Evolutionary conservation across 2,329 filamentous ascomycete species (phyloP), one percentile per base, ranked within the genome.

Genomic region (Phaeomoniella chlamydospora): DNA sequence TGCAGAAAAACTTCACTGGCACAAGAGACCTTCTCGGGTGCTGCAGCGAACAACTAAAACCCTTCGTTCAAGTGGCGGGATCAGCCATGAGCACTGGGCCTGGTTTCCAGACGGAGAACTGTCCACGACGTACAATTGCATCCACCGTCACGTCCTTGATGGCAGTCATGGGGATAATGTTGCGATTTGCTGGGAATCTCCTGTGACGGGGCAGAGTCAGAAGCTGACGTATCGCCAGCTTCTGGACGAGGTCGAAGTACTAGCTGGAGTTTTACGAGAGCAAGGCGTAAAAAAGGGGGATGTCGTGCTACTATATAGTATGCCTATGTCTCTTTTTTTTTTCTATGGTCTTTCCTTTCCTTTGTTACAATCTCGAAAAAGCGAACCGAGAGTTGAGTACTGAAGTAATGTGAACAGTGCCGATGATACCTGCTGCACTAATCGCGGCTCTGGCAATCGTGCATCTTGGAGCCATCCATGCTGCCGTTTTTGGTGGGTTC

Each of bases 401-500:
- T 45, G 15, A 42, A n/a, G 43, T 22, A 36, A 39, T 6, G 31
- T 36, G 14, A n/a, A 15, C 43, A 84, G 80, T 94, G 87, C 87
- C 87, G 37, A 94, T 94, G 87, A 84, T 94, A 31, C 87, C 88
- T 1, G 78, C 84, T 0, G 82, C 86, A 2, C 55, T 94, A n/a
- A 75, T 92, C 42, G 87, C 81, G 6, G 85, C 90, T 44, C 72
- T 94, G 3, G 86, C 88, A 15, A 73, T 81, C 40, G 76, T 76
- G 41, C 74, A 86, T 6, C 66, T 94, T 1, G 88, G 87, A 9
- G 88, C 86, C 12, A 75, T 94, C 36, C 88, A 96, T 53, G 77
- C 83, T 3, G 84, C 93, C 3, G 88, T 96, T 3, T 94, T 94
- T 56, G 88, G 88, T 30, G 87, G 88, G 0, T 96, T 96, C 53